A percentile compares a stretch with the other conserved stretches of the same genome.
Conservation (phyloP, 129 eudicot species). For the Glebionis coronaria region DNA sequence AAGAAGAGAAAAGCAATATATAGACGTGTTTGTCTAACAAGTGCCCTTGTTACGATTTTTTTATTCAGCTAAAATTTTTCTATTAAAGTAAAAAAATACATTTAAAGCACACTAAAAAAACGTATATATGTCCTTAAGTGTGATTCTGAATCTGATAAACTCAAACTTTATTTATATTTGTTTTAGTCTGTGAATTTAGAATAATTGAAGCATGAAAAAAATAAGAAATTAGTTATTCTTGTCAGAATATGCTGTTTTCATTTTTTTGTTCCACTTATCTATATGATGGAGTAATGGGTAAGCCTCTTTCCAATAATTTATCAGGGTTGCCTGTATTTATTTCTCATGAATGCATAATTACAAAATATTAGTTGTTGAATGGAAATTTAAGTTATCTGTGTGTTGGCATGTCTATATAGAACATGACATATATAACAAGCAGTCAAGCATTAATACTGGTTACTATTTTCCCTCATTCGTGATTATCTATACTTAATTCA, state of each 20-base stretch:
- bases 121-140: no score
- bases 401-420: slow-evolving; percentile 11
- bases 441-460: neutral
- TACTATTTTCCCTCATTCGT: neutral
- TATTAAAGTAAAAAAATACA: no score
- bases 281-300: slow-evolving; percentile 96
- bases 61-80: no score
- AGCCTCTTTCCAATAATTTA: no score
- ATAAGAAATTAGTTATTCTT: slow-evolving; percentile 14
- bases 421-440: slow-evolving; percentile 18
- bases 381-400: slow-evolving; percentile 4
- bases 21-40: neutral
- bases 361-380: slow-evolving; percentile 27
- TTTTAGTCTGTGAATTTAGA: slow-evolving; percentile 9
- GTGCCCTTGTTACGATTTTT: no score
- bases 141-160: no score
- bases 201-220: slow-evolving; percentile 5
- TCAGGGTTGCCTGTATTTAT: no score
- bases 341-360: no score
- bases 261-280: neutral
- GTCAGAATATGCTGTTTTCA: slow-evolving; percentile 1
- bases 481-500: slow-evolving; percentile 18
- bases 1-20: neutral
- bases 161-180: neutral
- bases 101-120: no score